Percentiles rank a stretch among this genome's conserved stretches.
Evolutionary conservation across 352 stramenopile genomes (phyloP).

Genomic region (Halophytophthora batemanensis): DNA sequence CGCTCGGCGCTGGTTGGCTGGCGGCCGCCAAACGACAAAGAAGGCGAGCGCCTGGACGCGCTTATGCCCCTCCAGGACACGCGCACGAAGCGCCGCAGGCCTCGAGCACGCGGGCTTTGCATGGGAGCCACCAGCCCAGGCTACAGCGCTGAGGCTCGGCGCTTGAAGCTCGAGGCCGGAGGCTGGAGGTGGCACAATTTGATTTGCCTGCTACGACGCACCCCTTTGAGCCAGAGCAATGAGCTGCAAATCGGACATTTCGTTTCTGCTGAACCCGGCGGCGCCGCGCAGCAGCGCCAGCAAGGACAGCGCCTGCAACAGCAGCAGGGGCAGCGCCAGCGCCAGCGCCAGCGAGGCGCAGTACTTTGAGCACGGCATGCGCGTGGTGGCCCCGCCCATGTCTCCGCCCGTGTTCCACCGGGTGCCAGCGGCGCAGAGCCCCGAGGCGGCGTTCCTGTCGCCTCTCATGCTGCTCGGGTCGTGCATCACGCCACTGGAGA

Average conservation of each 20-base stretch:
- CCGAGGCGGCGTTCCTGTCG: conserved; percentile 16
- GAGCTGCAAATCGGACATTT: conserved; percentile 37
- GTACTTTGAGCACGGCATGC: not conserved
- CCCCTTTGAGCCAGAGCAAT: too few species aligned
- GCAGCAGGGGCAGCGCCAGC: not conserved
- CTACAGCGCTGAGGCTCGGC: too few species aligned
- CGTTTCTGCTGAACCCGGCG: conserved; percentile 44
- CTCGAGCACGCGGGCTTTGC: too few species aligned
- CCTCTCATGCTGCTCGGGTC: conserved; percentile 36
- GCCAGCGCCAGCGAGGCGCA: too few species aligned
- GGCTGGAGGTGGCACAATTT: too few species aligned
- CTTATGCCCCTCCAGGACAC: too few species aligned
- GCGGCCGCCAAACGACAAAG: too few species aligned
- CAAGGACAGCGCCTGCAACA: not conserved
- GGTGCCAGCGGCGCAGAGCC: conserved; percentile 22
- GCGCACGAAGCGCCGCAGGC: too few species aligned
- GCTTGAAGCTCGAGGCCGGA: too few species aligned
- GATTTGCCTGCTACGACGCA: not conserved
- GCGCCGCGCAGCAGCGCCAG: conserved; percentile 4
- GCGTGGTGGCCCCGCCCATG: conserved; percentile 14
- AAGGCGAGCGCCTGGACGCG: too few species aligned
- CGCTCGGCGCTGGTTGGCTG: too few species aligned
- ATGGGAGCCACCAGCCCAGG: too few species aligned
- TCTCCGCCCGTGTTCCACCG: conserved; percentile 17
- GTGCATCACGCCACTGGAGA: conserved; percentile 40